These are phyloP conservation scores for Aschersonia sp. DNA, from an alignment of 2,329 filamentous ascomycete species.

Conservation along the genomic window DNA sequence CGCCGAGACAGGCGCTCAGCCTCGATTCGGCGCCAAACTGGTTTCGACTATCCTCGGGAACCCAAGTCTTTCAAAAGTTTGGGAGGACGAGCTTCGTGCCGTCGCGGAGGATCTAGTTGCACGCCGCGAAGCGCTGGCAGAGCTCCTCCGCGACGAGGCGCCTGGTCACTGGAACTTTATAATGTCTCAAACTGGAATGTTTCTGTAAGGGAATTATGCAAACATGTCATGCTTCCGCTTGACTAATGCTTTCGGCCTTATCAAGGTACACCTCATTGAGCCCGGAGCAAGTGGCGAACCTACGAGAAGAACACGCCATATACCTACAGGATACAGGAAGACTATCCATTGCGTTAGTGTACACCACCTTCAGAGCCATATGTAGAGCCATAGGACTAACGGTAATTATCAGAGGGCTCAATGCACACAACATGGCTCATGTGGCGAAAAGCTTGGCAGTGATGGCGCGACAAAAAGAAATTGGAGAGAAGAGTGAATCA, in stretches of 20 bases:
- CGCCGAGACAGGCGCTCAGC: conserved; percentile 1
- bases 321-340: neutral
- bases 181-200: neutral
- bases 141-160: neutral
- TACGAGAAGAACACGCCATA: neutral
- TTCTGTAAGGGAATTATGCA: neutral
- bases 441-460: neutral
- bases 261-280: neutral
- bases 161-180: neutral
- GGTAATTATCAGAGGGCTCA: neutral
- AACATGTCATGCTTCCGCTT: neutral
- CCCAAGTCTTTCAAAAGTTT: neutral
- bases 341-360: neutral
- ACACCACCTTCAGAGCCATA: neutral
- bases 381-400: neutral
- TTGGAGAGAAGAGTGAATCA: neutral
- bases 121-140: neutral
- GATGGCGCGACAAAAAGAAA: neutral
- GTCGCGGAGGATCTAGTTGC: neutral
- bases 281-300: neutral
- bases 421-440: neutral
- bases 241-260: neutral
- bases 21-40: neutral
- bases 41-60: neutral
- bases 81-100: neutral